A percentile compares a stretch with the other conserved stretches of the same genome.
phyloP scores from a whole-genome alignment of 331 rosid genomes.

The Dryas integrifolia region DNA sequence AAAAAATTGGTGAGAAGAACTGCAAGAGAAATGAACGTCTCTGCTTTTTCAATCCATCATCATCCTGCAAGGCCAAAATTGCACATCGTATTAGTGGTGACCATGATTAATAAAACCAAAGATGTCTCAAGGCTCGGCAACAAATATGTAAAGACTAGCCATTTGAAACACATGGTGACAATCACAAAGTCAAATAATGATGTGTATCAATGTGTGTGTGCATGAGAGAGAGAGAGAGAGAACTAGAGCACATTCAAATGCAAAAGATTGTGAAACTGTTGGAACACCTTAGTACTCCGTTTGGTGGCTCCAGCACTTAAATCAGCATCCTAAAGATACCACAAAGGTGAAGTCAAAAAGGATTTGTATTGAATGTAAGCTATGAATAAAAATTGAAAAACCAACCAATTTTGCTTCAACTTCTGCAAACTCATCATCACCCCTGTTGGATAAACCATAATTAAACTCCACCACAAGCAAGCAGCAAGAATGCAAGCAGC shows the following conservation, averaged over 20 bases:
- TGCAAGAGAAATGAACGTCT: constrained; percentile 55
- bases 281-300: constrained; percentile 59
- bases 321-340: constrained; percentile 60
- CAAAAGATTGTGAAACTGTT: background rate
- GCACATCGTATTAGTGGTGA: background rate
- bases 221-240: background rate
- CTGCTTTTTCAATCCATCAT: constrained; percentile 64
- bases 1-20: constrained; percentile 76
- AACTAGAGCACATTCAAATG: background rate
- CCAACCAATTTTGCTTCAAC: constrained; percentile 91
- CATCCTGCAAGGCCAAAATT: constrained; percentile 48
- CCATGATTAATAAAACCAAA: background rate
- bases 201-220: background rate
- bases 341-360: constrained; percentile 31
- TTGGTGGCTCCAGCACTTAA: constrained; percentile 52
- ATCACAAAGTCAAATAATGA: background rate
- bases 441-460: constrained; percentile 52
- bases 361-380: constrained; percentile 1
- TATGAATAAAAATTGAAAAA: background rate
- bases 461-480: constrained; percentile 12
- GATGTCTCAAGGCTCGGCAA: background rate
- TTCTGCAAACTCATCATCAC: constrained; percentile 84
- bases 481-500: background rate
- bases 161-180: background rate
- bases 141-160: background rate